These are phyloP conservation scores for Cystobasidiaceae sp. DNA, from an alignment of 1,284 basidiomycete species.

Conservation along the genomic window DNA sequence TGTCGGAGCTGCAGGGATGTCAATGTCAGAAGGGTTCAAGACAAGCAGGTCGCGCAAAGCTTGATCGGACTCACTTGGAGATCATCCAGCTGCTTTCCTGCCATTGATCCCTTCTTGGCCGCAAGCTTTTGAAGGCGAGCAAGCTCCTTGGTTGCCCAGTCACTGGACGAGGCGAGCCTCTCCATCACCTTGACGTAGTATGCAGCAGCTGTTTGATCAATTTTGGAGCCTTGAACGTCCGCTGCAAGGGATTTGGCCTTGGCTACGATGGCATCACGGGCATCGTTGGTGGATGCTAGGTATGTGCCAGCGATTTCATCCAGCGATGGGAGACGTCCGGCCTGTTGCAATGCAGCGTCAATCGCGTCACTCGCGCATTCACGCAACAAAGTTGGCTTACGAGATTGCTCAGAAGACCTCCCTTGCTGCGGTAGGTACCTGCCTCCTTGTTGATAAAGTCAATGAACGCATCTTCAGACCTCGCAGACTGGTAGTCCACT, in stretches of 20 bases:
- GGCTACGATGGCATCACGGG: conserved; percentile 58
- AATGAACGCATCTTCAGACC: conserved; percentile 50
- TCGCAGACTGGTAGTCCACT: conserved; percentile 51
- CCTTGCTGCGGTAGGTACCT: conserved; percentile 72
- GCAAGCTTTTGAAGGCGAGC: conserved; percentile 63
- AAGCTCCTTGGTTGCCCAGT: conserved; percentile 79
- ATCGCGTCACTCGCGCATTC: too few relatives aligned
- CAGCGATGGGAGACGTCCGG: conserved; percentile 72
- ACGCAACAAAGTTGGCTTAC: conserved; percentile 54
- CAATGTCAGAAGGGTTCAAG: neutral
- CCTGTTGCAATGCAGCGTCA: conserved; percentile 49
- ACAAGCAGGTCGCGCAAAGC: too few relatives aligned
- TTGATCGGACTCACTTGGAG: conserved; percentile 65
- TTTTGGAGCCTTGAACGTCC: conserved; percentile 39
- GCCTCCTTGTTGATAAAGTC: conserved; percentile 73
- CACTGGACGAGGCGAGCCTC: conserved; percentile 60
- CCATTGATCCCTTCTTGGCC: conserved; percentile 62
- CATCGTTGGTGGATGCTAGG: conserved; percentile 57
- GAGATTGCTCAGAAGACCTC: conserved; percentile 70
- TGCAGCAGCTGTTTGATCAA: conserved; percentile 53
- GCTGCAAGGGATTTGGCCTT: conserved; percentile 51
- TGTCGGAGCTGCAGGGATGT: conserved; percentile 6
- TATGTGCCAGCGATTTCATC: conserved; percentile 74
- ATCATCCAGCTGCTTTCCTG: conserved; percentile 80
- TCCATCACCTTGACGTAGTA: conserved; percentile 91